These are phyloP conservation scores for Didymella glomerata DNA, from an alignment of 2,329 filamentous ascomycete species.

Conservation along the genomic window DNA sequence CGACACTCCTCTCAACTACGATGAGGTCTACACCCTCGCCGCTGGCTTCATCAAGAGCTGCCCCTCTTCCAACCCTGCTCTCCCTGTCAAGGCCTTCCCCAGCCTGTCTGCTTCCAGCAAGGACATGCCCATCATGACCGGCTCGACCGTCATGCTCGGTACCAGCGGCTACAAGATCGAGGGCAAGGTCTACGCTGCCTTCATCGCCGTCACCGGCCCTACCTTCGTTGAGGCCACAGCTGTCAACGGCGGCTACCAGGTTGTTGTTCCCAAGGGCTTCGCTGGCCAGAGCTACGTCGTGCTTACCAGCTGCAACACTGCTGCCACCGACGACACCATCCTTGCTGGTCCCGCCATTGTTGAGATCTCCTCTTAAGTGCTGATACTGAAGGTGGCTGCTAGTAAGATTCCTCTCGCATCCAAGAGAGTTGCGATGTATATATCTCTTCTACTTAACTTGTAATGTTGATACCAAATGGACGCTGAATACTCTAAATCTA, in stretches of 20 bases:
- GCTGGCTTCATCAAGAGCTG: constrained; percentile 68
- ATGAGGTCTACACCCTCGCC: constrained; percentile 71
- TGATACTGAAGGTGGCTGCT: background rate
- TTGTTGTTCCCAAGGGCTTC: constrained; percentile 34
- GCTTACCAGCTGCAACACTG: constrained; percentile 36
- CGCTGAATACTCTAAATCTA: too few species aligned
- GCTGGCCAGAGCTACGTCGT: constrained; percentile 39
- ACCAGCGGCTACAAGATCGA: constrained; percentile 32
- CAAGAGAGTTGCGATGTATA: constrained; percentile 12
- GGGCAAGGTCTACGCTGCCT: constrained; percentile 36
- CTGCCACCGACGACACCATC: constrained; percentile 38
- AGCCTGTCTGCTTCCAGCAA: constrained; percentile 46
- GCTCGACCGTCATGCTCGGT: constrained; percentile 26
- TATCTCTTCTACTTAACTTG: constrained; percentile 14
- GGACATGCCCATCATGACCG: constrained; percentile 26
- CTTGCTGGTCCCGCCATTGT: constrained; percentile 36
- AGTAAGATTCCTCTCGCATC: background rate
- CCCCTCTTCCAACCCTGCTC: constrained; percentile 61
- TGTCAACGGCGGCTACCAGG: constrained; percentile 30
- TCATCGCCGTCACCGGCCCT: constrained; percentile 36
- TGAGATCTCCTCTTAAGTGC: constrained; percentile 27
- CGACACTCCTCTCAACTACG: constrained; percentile 66
- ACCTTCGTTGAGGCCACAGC: constrained; percentile 29
- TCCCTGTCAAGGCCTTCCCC: constrained; percentile 70
- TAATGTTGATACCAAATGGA: constrained; percentile 14